A percentile compares a stretch with the other conserved stretches of the same genome.
Conservation (phyloP, 1,139 yeast genomes). For the Hansenula lynferdii region DNA sequence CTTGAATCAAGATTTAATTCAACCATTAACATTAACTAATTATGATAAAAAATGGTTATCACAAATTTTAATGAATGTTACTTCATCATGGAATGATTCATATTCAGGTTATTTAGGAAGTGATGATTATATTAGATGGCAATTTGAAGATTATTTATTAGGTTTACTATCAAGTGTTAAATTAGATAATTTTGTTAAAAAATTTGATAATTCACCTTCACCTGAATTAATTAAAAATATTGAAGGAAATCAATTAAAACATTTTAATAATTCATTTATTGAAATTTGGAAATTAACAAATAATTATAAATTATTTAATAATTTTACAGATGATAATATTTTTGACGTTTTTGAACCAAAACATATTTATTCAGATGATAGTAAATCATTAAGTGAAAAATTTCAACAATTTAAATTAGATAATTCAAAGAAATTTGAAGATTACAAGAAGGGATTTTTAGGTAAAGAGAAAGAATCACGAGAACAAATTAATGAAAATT, state of each 20-base stretch:
- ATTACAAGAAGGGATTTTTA: constrained; percentile 12
- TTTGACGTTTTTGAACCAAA: constrained; percentile 84
- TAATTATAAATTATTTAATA: constrained; percentile 67
- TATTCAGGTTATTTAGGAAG: constrained; percentile 62
- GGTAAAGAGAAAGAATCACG: constrained; percentile 4
- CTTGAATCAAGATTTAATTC: constrained; percentile 34
- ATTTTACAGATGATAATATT: constrained; percentile 77
- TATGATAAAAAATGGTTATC: constrained; percentile 65
- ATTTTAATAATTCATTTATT: constrained; percentile 55
- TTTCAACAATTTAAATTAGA: constrained; percentile 24
- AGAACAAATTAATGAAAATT: neutral
- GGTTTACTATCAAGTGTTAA: constrained; percentile 72
- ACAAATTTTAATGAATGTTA: constrained; percentile 21
- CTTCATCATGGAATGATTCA: constrained; percentile 31
- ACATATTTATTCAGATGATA: constrained; percentile 41
- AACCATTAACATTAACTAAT: constrained; percentile 46
- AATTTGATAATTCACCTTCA: constrained; percentile 32
- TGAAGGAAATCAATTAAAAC: constrained; percentile 33
- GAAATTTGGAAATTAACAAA: constrained; percentile 61
- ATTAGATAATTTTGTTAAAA: constrained; percentile 52
- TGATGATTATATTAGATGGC: constrained; percentile 84
- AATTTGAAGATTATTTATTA: constrained; percentile 84
- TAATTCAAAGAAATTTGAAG: constrained; percentile 19
- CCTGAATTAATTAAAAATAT: constrained; percentile 28
- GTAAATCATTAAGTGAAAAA: constrained; percentile 27